Evolutionary conservation across 78 protist genomes (phyloP).

Genomic region (Blattamonas nauphoetae): DNA sequence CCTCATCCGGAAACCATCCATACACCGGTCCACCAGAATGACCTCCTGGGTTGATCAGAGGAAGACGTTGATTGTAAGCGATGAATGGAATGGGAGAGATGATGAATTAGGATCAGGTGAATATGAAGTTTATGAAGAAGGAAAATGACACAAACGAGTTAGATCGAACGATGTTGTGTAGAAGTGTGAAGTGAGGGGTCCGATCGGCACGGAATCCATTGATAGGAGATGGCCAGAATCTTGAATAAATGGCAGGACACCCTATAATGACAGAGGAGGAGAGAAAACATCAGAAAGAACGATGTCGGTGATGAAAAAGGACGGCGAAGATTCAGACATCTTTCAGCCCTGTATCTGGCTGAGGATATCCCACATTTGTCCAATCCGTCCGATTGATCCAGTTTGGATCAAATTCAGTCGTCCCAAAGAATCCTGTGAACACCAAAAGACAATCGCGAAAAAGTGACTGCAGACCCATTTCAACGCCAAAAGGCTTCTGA

Average conservation of each 20-base stretch:
- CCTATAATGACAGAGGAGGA: too few species aligned
- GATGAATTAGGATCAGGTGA: too few species aligned
- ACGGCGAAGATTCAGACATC: neutral
- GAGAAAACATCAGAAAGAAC: too few species aligned
- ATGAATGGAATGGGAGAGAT: too few species aligned
- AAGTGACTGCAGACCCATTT: neutral
- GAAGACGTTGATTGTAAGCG: too few species aligned
- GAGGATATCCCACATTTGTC: neutral
- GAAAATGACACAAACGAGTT: too few species aligned
- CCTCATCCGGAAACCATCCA: neutral
- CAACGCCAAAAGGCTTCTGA: neutral
- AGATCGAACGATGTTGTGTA: neutral
- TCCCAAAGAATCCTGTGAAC: neutral
- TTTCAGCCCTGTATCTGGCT: neutral
- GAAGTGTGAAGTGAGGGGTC: neutral
- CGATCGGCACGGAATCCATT: too few species aligned
- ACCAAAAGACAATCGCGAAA: neutral
- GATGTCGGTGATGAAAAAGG: too few species aligned
- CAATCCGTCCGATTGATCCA: neutral
- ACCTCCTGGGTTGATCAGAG: neutral
- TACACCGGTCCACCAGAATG: neutral
- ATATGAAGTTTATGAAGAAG: too few species aligned
- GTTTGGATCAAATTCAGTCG: neutral
- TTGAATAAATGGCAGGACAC: too few species aligned
- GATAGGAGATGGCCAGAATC: too few species aligned